phyloP scores from a whole-genome alignment of 2,329 filamentous ascomycete genomes.

The Uncinocarpus reesii region DNA sequence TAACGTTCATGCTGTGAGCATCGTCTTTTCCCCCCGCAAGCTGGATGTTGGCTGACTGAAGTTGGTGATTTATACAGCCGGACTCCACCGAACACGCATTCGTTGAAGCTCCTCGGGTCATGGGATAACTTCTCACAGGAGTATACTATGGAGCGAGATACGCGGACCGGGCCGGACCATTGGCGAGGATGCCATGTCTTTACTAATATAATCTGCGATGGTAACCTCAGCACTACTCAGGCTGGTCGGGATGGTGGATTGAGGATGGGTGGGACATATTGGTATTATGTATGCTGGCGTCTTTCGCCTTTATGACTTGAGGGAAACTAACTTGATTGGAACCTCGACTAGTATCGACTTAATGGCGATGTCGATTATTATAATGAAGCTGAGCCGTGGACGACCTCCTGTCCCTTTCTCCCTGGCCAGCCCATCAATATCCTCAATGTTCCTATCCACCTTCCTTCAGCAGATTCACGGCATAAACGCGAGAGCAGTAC shows the following conservation, averaged over 20 bases:
- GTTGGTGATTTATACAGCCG: constrained; percentile 18
- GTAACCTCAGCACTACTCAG: constrained; percentile 44
- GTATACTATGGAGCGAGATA: constrained; percentile 74
- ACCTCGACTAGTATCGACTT: constrained; percentile 59
- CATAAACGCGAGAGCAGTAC: constrained; percentile 54
- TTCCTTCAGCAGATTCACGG: constrained; percentile 36
- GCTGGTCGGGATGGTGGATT: constrained; percentile 63
- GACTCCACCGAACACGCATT: constrained; percentile 37
- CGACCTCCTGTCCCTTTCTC: constrained; percentile 70
- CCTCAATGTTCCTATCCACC: constrained; percentile 65
- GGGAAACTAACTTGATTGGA: neutral
- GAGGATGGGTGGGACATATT: constrained; percentile 88
- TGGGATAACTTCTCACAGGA: constrained; percentile 85
- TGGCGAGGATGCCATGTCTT: constrained; percentile 87
- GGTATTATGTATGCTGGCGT: constrained; percentile 68
- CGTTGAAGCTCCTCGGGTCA: constrained; percentile 74
- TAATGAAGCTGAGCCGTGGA: constrained; percentile 61
- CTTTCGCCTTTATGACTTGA: neutral
- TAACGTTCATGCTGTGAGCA: constrained; percentile 27
- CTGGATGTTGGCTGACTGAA: constrained; percentile 17
- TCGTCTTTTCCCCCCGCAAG: neutral
- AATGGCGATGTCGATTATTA: constrained; percentile 67
- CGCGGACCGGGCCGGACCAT: constrained; percentile 59
- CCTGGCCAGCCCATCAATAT: constrained; percentile 83
- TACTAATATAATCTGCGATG: constrained; percentile 74